phyloP scores from a whole-genome alignment of 78 protist species.

The Thecamonas trahens region DNA sequence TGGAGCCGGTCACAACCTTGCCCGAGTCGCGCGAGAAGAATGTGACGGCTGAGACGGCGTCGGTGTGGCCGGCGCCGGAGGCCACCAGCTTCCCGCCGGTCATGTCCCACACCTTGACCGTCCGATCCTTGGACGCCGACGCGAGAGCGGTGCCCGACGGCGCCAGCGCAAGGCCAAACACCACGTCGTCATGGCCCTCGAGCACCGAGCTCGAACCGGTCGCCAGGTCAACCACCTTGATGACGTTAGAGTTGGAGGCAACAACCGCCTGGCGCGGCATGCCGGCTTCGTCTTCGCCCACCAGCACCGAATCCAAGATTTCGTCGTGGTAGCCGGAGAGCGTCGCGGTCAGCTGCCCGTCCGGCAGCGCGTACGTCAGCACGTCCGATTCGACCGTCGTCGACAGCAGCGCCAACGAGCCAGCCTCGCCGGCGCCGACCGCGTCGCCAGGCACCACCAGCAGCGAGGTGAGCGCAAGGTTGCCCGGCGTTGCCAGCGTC shows the following conservation, averaged over 20 bases:
- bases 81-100: neutral
- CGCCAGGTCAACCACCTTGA: neutral
- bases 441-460: too few relatives aligned
- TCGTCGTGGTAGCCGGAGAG: neutral
- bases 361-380: too few relatives aligned
- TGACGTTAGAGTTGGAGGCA: neutral
- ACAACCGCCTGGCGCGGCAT: neutral
- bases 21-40: too few relatives aligned
- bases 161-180: slow-evolving; percentile 49
- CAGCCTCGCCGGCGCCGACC: too few relatives aligned
- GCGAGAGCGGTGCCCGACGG: slow-evolving; percentile 26
- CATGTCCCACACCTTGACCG: slow-evolving; percentile 60
- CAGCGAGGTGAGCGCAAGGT: too few relatives aligned
- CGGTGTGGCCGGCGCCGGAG: slow-evolving; percentile 47
- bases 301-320: neutral
- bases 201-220: slow-evolving; percentile 5
- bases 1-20: slow-evolving; percentile 43
- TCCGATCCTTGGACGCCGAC: slow-evolving; percentile 53
- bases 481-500: too few relatives aligned
- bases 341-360: too few relatives aligned
- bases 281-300: neutral
- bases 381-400: too few relatives aligned
- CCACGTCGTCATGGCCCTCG: slow-evolving; percentile 57
- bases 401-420: too few relatives aligned
- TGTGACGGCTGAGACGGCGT: slow-evolving; percentile 44